Percentiles rank a stretch among this genome's conserved stretches.
Evolutionary conservation across 2,329 filamentous ascomycete species (phyloP).

Genomic region (Verticillium nonalfalfae): DNA sequence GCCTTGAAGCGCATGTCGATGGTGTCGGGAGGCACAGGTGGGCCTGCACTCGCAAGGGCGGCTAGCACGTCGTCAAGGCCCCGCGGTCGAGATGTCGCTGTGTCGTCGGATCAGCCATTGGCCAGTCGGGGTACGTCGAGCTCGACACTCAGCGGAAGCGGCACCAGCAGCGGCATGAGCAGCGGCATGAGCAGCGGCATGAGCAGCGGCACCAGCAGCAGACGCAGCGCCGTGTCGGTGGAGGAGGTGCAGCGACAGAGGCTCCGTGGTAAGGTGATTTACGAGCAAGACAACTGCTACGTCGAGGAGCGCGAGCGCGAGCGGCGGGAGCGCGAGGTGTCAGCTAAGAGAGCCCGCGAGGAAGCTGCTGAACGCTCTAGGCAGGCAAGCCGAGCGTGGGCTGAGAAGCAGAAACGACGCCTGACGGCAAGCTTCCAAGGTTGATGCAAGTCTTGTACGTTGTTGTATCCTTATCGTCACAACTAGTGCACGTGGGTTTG

Average conservation of each 20-base stretch:
- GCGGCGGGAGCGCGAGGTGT: conserved; percentile 45
- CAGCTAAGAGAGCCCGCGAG: conserved; percentile 48
- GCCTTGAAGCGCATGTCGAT: conserved; percentile 12
- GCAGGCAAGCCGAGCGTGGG: conserved; percentile 54
- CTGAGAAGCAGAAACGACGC: conserved; percentile 44
- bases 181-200: conserved; percentile 18
- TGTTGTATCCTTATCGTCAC: background rate
- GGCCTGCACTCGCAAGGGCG: background rate
- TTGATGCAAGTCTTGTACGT: background rate
- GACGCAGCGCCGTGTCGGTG: conserved; percentile 41
- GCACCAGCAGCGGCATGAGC: conserved; percentile 25
- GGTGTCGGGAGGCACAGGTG: background rate
- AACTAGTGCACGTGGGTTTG: background rate
- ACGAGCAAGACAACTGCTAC: conserved; percentile 43
- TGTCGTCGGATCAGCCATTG: background rate
- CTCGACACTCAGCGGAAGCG: conserved; percentile 32
- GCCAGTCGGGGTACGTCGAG: conserved; percentile 35
- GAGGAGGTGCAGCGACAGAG: conserved; percentile 46
- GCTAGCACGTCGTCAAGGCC: conserved; percentile 1
- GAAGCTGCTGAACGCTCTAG: conserved; percentile 56
- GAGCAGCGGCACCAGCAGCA: conserved; percentile 22
- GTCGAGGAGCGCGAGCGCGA: conserved; percentile 43
- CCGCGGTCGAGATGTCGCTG: conserved; percentile 7
- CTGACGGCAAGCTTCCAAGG: background rate
- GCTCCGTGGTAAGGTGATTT: conserved; percentile 46